These are phyloP conservation scores for Durusdinium trenchii DNA, from an alignment of 73 alveolate genomes.

Conservation along the genomic window DNA sequence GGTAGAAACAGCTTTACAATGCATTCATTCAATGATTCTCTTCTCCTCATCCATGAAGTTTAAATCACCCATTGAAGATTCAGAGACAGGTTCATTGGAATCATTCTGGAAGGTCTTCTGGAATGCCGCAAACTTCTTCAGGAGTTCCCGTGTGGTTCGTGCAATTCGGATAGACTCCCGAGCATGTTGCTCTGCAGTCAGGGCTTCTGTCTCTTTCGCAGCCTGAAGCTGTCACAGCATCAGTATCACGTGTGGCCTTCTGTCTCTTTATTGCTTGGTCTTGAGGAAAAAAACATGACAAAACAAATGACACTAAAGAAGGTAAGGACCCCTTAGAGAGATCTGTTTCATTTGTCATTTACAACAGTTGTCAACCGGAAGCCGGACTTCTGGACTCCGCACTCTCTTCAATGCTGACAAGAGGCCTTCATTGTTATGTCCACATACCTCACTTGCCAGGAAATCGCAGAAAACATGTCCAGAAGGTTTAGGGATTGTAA, in stretches of 20 bases:
- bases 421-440: slow-evolving; percentile 81
- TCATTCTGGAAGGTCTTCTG: background rate
- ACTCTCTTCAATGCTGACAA: too few relatives aligned
- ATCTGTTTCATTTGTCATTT: too few relatives aligned
- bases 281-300: background rate
- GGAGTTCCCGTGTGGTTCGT: slow-evolving; percentile 60
- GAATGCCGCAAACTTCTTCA: slow-evolving; percentile 46
- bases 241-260: background rate
- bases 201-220: slow-evolving; percentile 36
- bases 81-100: too few relatives aligned
- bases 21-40: too few relatives aligned
- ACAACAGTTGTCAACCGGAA: too few relatives aligned
- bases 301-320: background rate
- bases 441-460: slow-evolving; percentile 25
- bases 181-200: slow-evolving; percentile 67
- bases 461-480: background rate
- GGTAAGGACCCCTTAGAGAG: background rate
- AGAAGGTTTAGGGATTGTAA: too few relatives aligned
- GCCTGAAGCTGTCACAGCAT: background rate
- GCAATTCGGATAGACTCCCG: slow-evolving; percentile 82
- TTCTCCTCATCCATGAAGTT: too few relatives aligned
- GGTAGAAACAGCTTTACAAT: too few relatives aligned
- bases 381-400: too few relatives aligned
- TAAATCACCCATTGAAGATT: too few relatives aligned
- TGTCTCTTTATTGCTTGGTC: background rate